A percentile compares a stretch with the other conserved stretches of the same genome.
Conservation (phyloP, 306 rosid genomes). For the Pyrus pyrifolia region DNA sequence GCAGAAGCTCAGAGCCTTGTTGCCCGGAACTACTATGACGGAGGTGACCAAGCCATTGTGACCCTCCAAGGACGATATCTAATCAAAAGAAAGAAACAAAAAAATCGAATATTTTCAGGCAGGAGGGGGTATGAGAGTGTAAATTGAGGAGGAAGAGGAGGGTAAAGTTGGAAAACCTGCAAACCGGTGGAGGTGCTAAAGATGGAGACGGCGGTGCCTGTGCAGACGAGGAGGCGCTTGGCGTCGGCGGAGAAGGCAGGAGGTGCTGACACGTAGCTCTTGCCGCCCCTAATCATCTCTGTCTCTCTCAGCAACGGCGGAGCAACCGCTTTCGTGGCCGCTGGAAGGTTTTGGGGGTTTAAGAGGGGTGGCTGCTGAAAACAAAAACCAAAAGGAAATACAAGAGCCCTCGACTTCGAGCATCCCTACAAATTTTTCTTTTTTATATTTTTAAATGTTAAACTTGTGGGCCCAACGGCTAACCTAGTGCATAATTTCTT, state of each 20-base stretch:
- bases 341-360: background rate
- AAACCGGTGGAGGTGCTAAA: slow-evolving; percentile 74
- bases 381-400: background rate
- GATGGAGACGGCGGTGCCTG: slow-evolving; percentile 51
- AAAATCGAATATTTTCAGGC: background rate
- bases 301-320: background rate
- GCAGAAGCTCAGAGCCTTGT: slow-evolving; percentile 45
- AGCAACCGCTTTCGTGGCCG: background rate
- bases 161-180: slow-evolving; percentile 25
- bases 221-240: slow-evolving; percentile 64
- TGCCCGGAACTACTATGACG: slow-evolving; percentile 47
- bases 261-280: slow-evolving; percentile 53
- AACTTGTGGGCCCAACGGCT: background rate
- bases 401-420: slow-evolving; percentile 5
- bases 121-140: background rate
- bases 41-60: slow-evolving; percentile 68
- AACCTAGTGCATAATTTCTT: too few relatives aligned
- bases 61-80: slow-evolving; percentile 52
- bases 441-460: background rate
- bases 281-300: slow-evolving; percentile 61
- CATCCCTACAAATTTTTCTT: background rate
- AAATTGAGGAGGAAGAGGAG: background rate
- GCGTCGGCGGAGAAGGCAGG: slow-evolving; percentile 80
- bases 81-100: background rate
- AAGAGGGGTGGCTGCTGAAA: background rate